Base-by-base conservation (phyloP, 192 early-diverging fungal genomes). In the Kappamyces sp. region DNA sequence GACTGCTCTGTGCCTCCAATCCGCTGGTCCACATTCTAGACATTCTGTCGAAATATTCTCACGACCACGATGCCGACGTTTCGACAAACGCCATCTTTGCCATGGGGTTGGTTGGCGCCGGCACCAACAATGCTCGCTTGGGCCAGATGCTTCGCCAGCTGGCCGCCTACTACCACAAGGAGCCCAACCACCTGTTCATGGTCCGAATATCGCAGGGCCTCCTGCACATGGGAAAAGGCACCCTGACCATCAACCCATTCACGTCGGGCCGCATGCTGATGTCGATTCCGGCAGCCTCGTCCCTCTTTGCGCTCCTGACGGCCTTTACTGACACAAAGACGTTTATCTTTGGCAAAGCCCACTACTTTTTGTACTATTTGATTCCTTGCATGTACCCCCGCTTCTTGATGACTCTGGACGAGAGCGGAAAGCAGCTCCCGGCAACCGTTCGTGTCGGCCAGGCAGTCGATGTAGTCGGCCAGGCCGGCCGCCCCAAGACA, bases 391-490 rank as follows among this genome's bases (percentile, higher is more conserved):
- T 94, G 84, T 99, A 96, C 73, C 96, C 96, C 52, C 86, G 96
- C 53, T 94, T 98, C 86, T 79, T 99, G 60, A 94, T 99, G 62
- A 96, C 96, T 30, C 72, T 99, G 63, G 87, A 98, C 70, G 91
- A 91, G 72, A 74, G 88, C 38, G 72, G 94, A n/a, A 85, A 94
- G 62, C 79, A 65, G 36, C 59, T 94, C 46, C 74, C 86, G 11
- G 88, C 88, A 38, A 88, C 87, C 38, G 94, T 95, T 34, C 94
- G 95, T 59, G 96, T 99, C 5, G 96, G 96, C 38, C 93, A 98
- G 61, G 95, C 96, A 29, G 95, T 99, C n/a, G 96, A 99, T 75
- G 90, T 91, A 0, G 96, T 99, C 22, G 96, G 96, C 36, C 94
- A 99, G 70, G 96, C 95, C 1, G 96, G 96, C 22, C 75, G 89